These are phyloP conservation scores for Rauvolfia tetraphylla DNA, from an alignment of 257 asterid species.

Conservation along the genomic window DNA sequence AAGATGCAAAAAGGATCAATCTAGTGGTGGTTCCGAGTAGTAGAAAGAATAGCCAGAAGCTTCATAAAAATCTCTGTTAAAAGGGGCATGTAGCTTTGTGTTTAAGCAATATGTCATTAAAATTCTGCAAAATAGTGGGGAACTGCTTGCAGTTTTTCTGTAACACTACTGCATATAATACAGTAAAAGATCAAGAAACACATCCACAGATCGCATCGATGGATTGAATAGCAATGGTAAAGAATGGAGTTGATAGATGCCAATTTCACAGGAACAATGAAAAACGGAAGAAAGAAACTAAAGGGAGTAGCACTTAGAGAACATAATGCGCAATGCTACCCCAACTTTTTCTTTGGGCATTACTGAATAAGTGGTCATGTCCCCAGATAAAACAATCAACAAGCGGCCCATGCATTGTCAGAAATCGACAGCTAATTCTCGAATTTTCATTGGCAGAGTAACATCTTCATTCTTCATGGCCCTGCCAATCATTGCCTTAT, in stretches of 20 bases:
- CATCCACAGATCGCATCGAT: no score
- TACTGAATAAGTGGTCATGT: neutral
- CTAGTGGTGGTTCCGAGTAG: neutral
- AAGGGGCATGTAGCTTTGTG: neutral
- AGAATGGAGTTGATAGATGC: neutral
- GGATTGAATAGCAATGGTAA: neutral
- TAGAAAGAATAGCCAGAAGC: neutral
- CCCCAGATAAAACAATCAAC: neutral
- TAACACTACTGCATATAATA: no score
- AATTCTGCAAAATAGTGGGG: neutral
- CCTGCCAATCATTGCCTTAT: neutral
- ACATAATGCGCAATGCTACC: neutral
- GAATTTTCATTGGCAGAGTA: neutral
- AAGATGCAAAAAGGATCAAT: neutral
- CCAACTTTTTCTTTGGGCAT: neutral
- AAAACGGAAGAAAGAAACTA: neutral
- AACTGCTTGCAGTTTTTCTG: no score
- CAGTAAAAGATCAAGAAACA: no score
- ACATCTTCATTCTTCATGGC: neutral
- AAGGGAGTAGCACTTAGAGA: neutral
- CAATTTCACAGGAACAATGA: neutral
- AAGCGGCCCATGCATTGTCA: neutral
- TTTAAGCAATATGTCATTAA: neutral
- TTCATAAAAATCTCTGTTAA: neutral
- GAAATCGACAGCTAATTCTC: conserved; percentile 4